Base-by-base conservation (phyloP, 2,329 filamentous ascomycete species). In the Ceratocystis ficicola region DNA sequence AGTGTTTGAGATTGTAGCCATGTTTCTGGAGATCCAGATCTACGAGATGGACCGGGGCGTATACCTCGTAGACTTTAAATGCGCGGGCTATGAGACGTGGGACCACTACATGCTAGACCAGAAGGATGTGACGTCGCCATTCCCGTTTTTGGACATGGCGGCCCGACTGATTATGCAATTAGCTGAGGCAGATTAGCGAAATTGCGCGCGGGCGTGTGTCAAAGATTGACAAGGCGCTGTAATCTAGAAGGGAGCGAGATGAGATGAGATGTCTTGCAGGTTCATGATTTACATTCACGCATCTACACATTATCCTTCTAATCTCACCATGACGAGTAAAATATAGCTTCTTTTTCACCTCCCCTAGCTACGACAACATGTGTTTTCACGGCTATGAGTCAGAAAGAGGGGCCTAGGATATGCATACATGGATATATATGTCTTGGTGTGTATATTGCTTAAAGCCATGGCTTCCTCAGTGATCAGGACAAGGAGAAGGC, bases 1-100 rank as follows among this genome's bases (percentile, higher is more conserved):
- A 6, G 65, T 46, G 2, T 66, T 64, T 64, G 84, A 90, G 69
- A 88, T 88, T 65, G 86, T 95, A n/a, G 93, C 89, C 73, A 88
- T 97, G 72, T 94, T 96, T 73, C 85, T 99, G 74, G 92, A 95
- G 70, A 96, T 99, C 69, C 94, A 96, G 74, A 86, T 96, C 63
- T 96, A 96, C 76, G 88, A 91, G 73, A 91, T 97, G 79, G 93
- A 97, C 74, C 85, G 86, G 67, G 88, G 89, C 65, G 93, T 94
- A 70, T 97, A 93, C 75, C 86, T 99, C 69, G 94, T 99, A 62
- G 94, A 99, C 75, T 99, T 99, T 80, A 97, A 96, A 74, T 97
- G 93, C 74, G 92, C 94, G 15, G 94, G 94, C 22, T 99, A 99
- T 76, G 94, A 99, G 77, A 90, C 82, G 60, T 73, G 79, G 12